Conservation (phyloP, 176 grass and related monocot genomes). For the Eragrostis nindensis region DNA sequence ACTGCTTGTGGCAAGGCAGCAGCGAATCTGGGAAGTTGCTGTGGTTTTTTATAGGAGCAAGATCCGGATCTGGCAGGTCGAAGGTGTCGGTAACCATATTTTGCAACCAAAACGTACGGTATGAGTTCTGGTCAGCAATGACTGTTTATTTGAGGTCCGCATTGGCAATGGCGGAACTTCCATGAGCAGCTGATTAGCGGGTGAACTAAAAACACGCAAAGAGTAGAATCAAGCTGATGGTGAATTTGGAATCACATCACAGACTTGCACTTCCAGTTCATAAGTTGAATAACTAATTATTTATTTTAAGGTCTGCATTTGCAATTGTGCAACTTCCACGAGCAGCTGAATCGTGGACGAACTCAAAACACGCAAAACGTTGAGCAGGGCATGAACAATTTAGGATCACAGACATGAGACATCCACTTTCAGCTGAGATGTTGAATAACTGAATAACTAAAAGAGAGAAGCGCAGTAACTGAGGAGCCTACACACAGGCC, state of each 20-base stretch:
- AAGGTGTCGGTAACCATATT: background rate
- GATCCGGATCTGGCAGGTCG: constrained; percentile 1
- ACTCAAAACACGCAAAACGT: too few relatives aligned
- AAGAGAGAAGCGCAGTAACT: too few relatives aligned
- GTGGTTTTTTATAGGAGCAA: background rate
- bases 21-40: background rate
- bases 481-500: background rate
- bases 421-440: too few relatives aligned
- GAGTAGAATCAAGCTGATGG: background rate
- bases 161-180: background rate
- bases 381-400: too few relatives aligned
- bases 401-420: too few relatives aligned
- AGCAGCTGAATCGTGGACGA: too few relatives aligned
- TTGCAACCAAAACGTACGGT: background rate
- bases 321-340: too few relatives aligned
- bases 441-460: too few relatives aligned
- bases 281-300: too few relatives aligned
- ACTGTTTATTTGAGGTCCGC: too few relatives aligned
- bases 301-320: too few relatives aligned
- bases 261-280: background rate
- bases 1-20: background rate
- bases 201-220: background rate
- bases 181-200: background rate
- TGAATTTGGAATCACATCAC: background rate
- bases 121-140: too few relatives aligned